Percentiles rank a stretch among this genome's conserved stretches.
These are phyloP conservation scores for Diaporthe sp. DNA, from an alignment of 2,329 filamentous ascomycete species.

Conservation along the genomic window DNA sequence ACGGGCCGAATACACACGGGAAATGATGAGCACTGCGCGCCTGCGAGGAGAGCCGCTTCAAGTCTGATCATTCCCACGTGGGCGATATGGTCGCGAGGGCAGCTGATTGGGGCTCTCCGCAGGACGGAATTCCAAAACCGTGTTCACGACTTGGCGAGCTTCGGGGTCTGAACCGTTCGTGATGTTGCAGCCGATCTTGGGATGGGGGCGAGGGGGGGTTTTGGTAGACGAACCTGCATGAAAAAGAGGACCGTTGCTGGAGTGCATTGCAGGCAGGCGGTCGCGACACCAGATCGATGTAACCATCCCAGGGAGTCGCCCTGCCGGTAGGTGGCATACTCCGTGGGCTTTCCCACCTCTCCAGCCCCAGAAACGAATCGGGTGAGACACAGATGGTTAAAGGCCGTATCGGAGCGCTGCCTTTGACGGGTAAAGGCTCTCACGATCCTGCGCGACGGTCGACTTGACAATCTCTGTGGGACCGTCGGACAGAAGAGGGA, in stretches of 20 bases:
- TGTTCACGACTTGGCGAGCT: constrained; percentile 19
- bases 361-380: constrained; percentile 26
- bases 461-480: constrained; percentile 38
- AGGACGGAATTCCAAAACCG: constrained; percentile 9
- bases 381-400: constrained; percentile 34
- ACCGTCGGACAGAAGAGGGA: constrained; percentile 32
- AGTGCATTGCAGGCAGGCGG: constrained; percentile 24
- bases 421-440: constrained; percentile 31
- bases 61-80: constrained; percentile 15
- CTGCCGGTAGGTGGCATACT: constrained; percentile 28
- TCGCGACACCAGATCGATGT: constrained; percentile 33
- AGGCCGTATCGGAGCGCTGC: constrained; percentile 35
- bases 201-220: neutral
- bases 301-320: constrained; percentile 25
- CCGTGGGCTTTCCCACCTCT: neutral
- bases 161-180: constrained; percentile 28
- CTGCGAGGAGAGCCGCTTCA: neutral
- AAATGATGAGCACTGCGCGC: neutral
- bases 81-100: constrained; percentile 7
- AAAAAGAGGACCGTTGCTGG: constrained; percentile 28
- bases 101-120: constrained; percentile 17
- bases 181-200: constrained; percentile 26
- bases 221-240: constrained; percentile 19
- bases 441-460: constrained; percentile 36
- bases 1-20: constrained; percentile 29